Evolutionary conservation across 441 rosid genomes (phyloP).

Genomic region (Gossypium laxum): DNA sequence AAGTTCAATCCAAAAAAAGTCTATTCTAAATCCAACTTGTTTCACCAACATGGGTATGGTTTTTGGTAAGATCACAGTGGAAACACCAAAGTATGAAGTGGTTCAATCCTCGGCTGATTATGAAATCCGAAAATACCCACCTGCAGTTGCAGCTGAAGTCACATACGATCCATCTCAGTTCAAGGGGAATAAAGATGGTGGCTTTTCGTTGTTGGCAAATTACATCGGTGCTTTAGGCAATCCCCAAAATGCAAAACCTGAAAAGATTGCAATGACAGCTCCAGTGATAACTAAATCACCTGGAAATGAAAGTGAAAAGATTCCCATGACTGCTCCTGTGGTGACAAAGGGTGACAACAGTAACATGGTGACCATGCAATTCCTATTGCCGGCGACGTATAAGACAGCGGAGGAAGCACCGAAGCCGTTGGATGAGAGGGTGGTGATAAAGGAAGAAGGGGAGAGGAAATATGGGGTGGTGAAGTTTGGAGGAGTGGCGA

Average conservation of each 20-base stretch:
- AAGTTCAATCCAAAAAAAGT: background rate
- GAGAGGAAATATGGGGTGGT: slow-evolving; percentile 69
- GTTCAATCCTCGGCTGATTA: slow-evolving; percentile 37
- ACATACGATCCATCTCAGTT: slow-evolving; percentile 58
- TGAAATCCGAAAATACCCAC: slow-evolving; percentile 65
- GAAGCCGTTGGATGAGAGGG: slow-evolving; percentile 70
- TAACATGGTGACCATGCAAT: slow-evolving; percentile 71
- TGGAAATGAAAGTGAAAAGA: slow-evolving; percentile 35
- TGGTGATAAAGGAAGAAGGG: slow-evolving; percentile 54
- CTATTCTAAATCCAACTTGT: background rate
- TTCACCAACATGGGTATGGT: slow-evolving; percentile 5
- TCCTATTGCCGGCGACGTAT: slow-evolving; percentile 61
- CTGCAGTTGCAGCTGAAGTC: slow-evolving; percentile 59
- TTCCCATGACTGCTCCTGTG: slow-evolving; percentile 80
- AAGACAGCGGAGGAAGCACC: slow-evolving; percentile 73
- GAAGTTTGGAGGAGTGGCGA: slow-evolving; percentile 54
- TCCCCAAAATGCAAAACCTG: slow-evolving; percentile 66
- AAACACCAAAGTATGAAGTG: slow-evolving; percentile 12
- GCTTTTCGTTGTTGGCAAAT: slow-evolving; percentile 60
- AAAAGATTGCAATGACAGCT: slow-evolving; percentile 69
- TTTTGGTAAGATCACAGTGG: slow-evolving; percentile 2
- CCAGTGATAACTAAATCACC: slow-evolving; percentile 62
- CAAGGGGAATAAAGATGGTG: slow-evolving; percentile 53
- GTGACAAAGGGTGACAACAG: slow-evolving; percentile 37
- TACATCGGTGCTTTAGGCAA: slow-evolving; percentile 79